Percentiles rank a stretch among this genome's conserved stretches.
These are phyloP conservation scores for Henckelia pumila DNA, from an alignment of 257 asterid genomes.

Conservation along the genomic window DNA sequence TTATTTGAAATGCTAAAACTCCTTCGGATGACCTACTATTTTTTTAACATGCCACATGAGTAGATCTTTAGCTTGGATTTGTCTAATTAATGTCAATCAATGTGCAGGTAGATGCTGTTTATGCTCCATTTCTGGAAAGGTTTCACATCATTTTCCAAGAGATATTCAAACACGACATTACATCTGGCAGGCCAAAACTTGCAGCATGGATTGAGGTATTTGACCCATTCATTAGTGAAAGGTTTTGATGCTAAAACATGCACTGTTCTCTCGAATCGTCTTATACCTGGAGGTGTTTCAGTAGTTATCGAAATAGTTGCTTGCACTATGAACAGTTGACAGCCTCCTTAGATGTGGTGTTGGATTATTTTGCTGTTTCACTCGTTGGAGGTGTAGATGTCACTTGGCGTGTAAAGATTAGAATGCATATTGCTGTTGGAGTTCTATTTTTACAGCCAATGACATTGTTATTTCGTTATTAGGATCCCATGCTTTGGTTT, in stretches of 20 bases:
- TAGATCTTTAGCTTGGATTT: background rate
- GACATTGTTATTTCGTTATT: background rate
- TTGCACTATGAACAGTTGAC: background rate
- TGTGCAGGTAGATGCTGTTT: constrained; percentile 49
- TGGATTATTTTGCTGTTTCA: background rate
- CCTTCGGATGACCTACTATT: background rate
- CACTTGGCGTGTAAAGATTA: background rate
- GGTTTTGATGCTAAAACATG: background rate
- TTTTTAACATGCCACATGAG: background rate
- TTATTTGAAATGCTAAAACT: background rate
- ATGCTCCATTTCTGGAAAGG: constrained; percentile 61
- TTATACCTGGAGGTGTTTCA: background rate
- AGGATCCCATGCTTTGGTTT: background rate
- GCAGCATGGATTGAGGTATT: constrained; percentile 51
- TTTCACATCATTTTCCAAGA: constrained; percentile 37
- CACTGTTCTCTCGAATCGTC: background rate
- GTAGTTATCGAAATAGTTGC: background rate
- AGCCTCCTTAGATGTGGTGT: background rate
- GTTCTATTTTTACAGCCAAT: background rate
- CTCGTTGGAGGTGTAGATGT: background rate
- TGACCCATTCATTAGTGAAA: constrained; percentile 3
- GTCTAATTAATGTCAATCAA: constrained; percentile 7
- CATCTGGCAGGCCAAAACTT: constrained; percentile 49
- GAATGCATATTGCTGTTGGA: background rate
- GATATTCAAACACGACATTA: constrained; percentile 38